phyloP scores from a whole-genome alignment of 371 early-diverging fungal species.

The Actinomucor elegans region DNA sequence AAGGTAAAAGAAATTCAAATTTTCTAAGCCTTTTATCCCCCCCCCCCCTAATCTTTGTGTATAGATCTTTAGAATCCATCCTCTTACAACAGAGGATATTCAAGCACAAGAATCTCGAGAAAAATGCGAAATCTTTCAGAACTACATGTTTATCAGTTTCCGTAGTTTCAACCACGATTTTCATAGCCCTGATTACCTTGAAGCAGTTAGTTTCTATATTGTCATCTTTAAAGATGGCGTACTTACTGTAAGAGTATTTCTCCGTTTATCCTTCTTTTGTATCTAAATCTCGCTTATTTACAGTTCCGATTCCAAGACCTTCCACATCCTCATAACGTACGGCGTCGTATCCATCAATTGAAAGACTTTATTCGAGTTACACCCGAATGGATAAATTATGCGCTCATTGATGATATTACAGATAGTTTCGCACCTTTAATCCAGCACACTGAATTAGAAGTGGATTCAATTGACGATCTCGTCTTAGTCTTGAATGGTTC shows the following conservation, averaged over 20 bases:
- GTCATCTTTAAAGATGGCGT: constrained; percentile 72
- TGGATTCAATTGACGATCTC: constrained; percentile 90
- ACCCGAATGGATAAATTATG: constrained; percentile 91
- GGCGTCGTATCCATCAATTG: constrained; percentile 61
- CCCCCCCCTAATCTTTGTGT: too few species aligned
- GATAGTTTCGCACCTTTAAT: constrained; percentile 85
- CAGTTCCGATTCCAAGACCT: constrained; percentile 65
- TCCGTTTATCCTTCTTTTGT: background rate
- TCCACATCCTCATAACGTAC: constrained; percentile 63
- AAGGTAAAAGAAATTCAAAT: constrained; percentile 46
- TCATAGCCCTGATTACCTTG: constrained; percentile 69
- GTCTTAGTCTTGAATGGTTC: constrained; percentile 71
- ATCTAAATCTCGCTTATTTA: too few species aligned
- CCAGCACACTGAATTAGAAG: constrained; percentile 79
- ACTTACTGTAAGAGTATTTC: constrained; percentile 49
- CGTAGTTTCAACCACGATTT: constrained; percentile 74
- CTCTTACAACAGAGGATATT: constrained; percentile 76
- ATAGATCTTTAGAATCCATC: constrained; percentile 67
- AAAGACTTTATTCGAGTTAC: constrained; percentile 64
- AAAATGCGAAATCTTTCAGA: constrained; percentile 89
- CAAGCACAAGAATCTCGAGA: constrained; percentile 84
- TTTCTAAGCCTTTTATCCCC: too few species aligned
- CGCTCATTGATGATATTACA: constrained; percentile 83
- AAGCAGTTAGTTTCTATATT: constrained; percentile 83
- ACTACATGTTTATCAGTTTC: constrained; percentile 92